Base-by-base conservation (phyloP, 305 asterid genomes). In the Vinca major region DNA sequence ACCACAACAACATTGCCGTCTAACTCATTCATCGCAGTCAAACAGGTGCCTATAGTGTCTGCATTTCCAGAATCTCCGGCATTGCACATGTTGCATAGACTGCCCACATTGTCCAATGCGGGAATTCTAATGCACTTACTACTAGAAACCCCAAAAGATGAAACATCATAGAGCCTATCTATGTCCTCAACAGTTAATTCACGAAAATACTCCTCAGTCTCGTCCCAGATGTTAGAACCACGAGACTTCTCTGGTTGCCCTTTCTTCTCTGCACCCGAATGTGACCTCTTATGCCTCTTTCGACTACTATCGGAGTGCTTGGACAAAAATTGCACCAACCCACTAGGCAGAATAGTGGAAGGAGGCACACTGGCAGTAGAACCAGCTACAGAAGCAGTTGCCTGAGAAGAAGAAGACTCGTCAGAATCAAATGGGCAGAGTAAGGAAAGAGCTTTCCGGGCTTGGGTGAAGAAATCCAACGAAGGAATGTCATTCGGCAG, bases 181-280 rank as follows among this genome's bases (percentile, higher is more conserved):
- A 94, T 68, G 73, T 94, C 99, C 65, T 78, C 89, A 57, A 69
- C 80, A 33, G 72, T 72, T 75, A 91, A 67, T 73, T 83, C 95
- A 3, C 99, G 89, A 69, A 94, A 91, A 77, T 83, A 94, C 66
- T 88, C 98, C 75, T 91, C 97, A 0, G 87, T 81, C 72, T 88
- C 90, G 62, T 58, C 73, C 99, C 99, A 94, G 64, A 94, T 67
- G 73, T 41, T 87, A 45, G 79, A 67, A 44, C 81, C 94, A 40
- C 87, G 82, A 3, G 80, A 70, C 82, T 78, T 84, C 56, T 80
- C 86, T 0, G 85, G 70, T 43, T 83, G 64, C 8, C 40, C 70
- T 86, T 88, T 89, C 19, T 84, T 86, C 79, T 90, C 95, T 1
- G 83, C 36, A 55, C 86, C 84, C 10, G 81, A 77, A 75, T 89